Base-by-base conservation (phyloP, 331 rosid species). In the Quercus phellos region DNA sequence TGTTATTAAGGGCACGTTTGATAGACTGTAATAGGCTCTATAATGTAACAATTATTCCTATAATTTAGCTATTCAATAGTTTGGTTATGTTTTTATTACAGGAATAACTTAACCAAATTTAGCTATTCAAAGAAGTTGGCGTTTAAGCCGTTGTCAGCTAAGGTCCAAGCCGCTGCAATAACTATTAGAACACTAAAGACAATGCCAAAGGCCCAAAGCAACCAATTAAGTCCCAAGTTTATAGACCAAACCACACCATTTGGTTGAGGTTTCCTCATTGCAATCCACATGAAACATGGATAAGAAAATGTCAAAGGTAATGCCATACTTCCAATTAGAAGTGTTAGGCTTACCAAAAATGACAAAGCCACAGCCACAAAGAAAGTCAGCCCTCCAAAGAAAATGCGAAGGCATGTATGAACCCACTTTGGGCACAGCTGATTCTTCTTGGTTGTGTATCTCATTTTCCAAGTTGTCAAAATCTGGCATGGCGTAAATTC, bases 271-370 rank as follows among this genome's bases (percentile, higher is more conserved):
- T 86, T 89, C 85, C 82, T 86, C 22, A 92, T 73, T 0, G 88
- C 55, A 16, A 83, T 26, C 90, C 96, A 92, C 92, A 90, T 89
- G 85, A 87, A 88, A 74, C 94, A 87, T 0, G 96, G 97, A 79
- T 90, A 88, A 4, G 82, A 87, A 43, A 84, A 87, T 3, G 96
- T 85, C 54, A 92, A 4, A 0, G 96, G 97, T 60, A 92, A 74
- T 0, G 90, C 81, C 2, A 90, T 55, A 1, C 89, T 89, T 64
- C 94, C 94, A 1, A 86, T 50, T 2, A 89, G 71, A 4, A 80
- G 78, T 2, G 82, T 70, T 1, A 89, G 82, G 32, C 74, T 67
- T 19, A 87, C 88, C 21, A 92, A 51, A 84, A 90, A 90, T 0
- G 96, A 92, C 5, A 92, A 86, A 1, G 90, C 60, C 9, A 90